Conservation (phyloP, 1,284 basidiomycete genomes). For the Heterobasidion parviporum region DNA sequence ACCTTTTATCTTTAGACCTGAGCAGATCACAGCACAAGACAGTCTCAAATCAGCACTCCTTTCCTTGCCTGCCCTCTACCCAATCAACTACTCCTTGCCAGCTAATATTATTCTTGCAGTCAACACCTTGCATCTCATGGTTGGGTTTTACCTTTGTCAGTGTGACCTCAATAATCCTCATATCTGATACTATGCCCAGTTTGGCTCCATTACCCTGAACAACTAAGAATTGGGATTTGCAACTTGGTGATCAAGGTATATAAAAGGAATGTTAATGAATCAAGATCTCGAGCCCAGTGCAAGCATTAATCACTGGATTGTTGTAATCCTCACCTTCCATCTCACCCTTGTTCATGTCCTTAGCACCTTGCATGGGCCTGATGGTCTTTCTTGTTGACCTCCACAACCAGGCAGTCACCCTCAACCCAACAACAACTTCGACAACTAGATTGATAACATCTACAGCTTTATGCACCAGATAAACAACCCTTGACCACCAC, state of each 20-base stretch:
- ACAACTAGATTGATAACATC: not conserved
- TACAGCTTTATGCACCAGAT: not conserved
- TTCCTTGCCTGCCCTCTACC: constrained; percentile 14
- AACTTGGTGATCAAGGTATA: constrained; percentile 26
- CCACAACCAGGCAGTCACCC: not conserved
- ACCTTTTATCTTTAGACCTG: constrained; percentile 11
- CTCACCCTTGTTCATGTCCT: constrained; percentile 28
- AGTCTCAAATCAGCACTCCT: constrained; percentile 17
- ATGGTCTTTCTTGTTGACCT: constrained; percentile 25
- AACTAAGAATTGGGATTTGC: constrained; percentile 20
- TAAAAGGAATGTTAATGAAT: constrained; percentile 29
- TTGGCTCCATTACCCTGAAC: constrained; percentile 23
- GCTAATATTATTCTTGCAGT: constrained; percentile 23
- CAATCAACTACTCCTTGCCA: constrained; percentile 24
- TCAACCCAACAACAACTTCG: not conserved
- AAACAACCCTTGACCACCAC: not conserved
- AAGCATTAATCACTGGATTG: constrained; percentile 33
- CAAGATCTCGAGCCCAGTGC: constrained; percentile 27
- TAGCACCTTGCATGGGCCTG: constrained; percentile 19
- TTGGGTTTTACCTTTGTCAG: constrained; percentile 23
- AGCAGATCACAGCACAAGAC: constrained; percentile 15
- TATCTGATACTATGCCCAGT: constrained; percentile 5
- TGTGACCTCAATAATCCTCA: constrained; percentile 9
- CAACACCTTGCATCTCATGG: constrained; percentile 23
- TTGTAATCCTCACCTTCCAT: constrained; percentile 25